Evolutionary conservation across 495 filamentous ascomycete genomes (phyloP), one percentile per base, ranked within the genome.

Genomic region (Penicillium robsamsonii): DNA sequence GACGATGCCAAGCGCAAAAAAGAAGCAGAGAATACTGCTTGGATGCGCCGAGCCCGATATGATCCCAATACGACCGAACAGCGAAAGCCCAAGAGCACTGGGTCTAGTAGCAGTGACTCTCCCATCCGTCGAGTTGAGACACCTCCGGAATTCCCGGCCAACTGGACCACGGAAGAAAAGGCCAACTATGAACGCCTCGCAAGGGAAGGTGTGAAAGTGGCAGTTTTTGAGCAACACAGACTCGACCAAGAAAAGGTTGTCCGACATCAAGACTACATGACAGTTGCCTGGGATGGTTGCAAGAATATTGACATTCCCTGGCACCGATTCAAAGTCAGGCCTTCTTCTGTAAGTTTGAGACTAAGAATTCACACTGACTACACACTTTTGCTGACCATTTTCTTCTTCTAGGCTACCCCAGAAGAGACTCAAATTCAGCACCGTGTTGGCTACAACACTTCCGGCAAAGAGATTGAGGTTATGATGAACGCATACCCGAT

Each of bases 401-500:
- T 54, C 25, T 7, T 5, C 4, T 8, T 54, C 13, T 20, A 54
- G 52, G 22, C 2, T 18, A 11, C 20, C 12, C 30, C 18, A 1
- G 41, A 45, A 6, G 18, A 30, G 8, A 33, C 30, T 25, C 44
- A 30, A 17, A 38, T 54, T 6, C 42, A 54, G 24, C 30, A 5
- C 10, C 52, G 52, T 46, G n/a, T 46, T 6, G 76, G 63, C 2
- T 86, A 81, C 70, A 87, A 84, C 57, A 74, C 69, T 0, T 68
- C 71, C 12, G 92, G 89, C 13, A 81, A 76, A 33, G 64, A 75
- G 0, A 75, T 87, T 17, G 72, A 73, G 8, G 64, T 97, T 7
- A 63, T 71, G 0, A 70, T 95, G 48, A 98, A 98, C 70, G 83
- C 90, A 8, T 96, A 83, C 70, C 76, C 79, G 0, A 82, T 96